A percentile compares a stretch with the other conserved stretches of the same genome.
Conservation (phyloP, 225 moss, liverwort and hornwort species). For the Bryum argenteum region DNA sequence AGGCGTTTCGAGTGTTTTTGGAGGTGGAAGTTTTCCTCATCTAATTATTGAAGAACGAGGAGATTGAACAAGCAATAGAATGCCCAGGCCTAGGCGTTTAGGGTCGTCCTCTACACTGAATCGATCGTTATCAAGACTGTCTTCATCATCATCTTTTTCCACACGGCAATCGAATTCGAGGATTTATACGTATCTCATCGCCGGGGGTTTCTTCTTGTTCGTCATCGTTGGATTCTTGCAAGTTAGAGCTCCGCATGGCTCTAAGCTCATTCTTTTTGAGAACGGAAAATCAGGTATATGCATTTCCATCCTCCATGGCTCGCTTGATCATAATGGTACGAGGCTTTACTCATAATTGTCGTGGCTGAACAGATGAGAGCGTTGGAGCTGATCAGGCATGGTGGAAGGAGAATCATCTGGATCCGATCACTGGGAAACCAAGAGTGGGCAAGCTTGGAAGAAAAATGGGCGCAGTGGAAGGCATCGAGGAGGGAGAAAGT, state of each 20-base stretch:
- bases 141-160: constrained; percentile 56
- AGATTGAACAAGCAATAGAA: constrained; percentile 46
- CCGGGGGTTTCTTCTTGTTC: constrained; percentile 63
- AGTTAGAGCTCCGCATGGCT: constrained; percentile 45
- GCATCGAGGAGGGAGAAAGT: constrained; percentile 52
- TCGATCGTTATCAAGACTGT: constrained; percentile 57
- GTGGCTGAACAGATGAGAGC: constrained; percentile 29
- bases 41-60: constrained; percentile 25
- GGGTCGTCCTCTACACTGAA: constrained; percentile 61
- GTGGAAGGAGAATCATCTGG: constrained; percentile 46
- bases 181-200: constrained; percentile 61
- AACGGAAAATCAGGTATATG: constrained; percentile 57
- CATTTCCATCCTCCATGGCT: background rate
- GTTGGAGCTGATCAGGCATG: constrained; percentile 42
- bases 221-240: constrained; percentile 65
- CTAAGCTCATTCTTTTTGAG: constrained; percentile 54
- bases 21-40: constrained; percentile 10
- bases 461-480: constrained; percentile 53
- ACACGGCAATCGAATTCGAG: constrained; percentile 51
- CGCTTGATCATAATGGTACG: background rate
- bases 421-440: constrained; percentile 40
- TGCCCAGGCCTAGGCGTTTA: constrained; percentile 67
- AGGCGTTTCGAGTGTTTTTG: constrained; percentile 17
- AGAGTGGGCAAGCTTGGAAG: constrained; percentile 41
- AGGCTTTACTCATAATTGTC: constrained; percentile 1